Evolutionary conservation across 768 basidiomycete species (phyloP), one percentile per base, ranked within the genome.

Genomic region (Ramaria sp.): DNA sequence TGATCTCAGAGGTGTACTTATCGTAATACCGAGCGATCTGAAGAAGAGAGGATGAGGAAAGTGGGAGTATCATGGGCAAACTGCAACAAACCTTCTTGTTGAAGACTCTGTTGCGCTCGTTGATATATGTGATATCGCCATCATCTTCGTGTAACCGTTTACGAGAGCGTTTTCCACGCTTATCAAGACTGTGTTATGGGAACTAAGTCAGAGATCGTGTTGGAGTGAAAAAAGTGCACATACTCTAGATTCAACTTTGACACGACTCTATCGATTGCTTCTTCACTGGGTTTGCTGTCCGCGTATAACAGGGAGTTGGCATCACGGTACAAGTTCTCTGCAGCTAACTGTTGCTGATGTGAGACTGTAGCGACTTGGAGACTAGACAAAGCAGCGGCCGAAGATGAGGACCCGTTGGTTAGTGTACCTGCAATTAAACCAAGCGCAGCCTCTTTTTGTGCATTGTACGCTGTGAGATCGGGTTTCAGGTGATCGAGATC

Each of bases 121-220:
- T 99, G 78, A 99, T 99, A 66, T 98, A 99, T 5, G 93, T 98
- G 67, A 99, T 88, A 61, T 97, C 94, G 52, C 89, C 93, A 57
- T 94, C 86, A 50, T 89, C 88, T 62, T 97, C 93, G 72, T 95
- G 92, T 66, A 73, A 78, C 61, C 80, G 76, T 70, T 95, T 95
- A 60, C 92, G 78, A 38, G 88, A 92, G 71, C 91, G 90, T 64
- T 88, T 93, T 64, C 79, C 75, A 67, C 89, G 86, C 73, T 90
- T 88, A 72, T 93, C 90, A 61, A 92, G 81, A 61, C 91, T 94
- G 60, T 3, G 52, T 30, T 50, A 10, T 20, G 8, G 62, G 50
- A 18, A 45, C 8, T 47, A 27, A 34, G 50, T 59, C 44, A 48
- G 30, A 50, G 32, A 20, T 45, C 59, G 22, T 28, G 15, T 43